phyloP scores from a whole-genome alignment of 768 basidiomycete genomes.

The Naganishia friedmannii region DNA sequence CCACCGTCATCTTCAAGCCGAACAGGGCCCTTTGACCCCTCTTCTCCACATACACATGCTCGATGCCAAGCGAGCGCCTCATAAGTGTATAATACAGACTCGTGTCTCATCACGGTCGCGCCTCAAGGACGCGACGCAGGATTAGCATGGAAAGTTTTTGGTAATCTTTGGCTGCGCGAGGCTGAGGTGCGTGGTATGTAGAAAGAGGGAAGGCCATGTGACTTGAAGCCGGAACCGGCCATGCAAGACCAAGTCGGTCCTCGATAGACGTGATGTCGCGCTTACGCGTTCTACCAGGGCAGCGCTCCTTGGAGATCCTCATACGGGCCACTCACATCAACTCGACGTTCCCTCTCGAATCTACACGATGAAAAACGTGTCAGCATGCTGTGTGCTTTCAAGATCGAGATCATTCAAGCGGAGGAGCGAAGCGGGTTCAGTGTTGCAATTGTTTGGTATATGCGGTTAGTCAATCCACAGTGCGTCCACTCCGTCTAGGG shows the following conservation, averaged over 20 bases:
- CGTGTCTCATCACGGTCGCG: slow-evolving; percentile 29
- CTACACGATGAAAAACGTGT: slow-evolving; percentile 3
- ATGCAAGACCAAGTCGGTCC: not conserved
- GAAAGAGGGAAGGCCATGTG: not conserved
- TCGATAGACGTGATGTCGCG: not conserved
- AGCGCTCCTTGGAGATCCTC: not conserved
- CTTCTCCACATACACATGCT: slow-evolving; percentile 4
- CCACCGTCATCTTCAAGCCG: not conserved
- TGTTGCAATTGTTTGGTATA: slow-evolving; percentile 28
- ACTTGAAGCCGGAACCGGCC: no score
- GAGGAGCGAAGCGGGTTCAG: slow-evolving; percentile 21
- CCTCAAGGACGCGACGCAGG: slow-evolving; percentile 28
- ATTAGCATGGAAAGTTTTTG: slow-evolving; percentile 34
- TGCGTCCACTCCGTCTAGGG: slow-evolving; percentile 28
- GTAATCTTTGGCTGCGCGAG: slow-evolving; percentile 24
- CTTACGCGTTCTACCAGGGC: not conserved
- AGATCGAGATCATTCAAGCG: not conserved
- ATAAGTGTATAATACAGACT: slow-evolving; percentile 23
- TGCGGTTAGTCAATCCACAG: slow-evolving; percentile 27
- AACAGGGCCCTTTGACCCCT: not conserved
- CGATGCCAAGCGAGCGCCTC: slow-evolving; percentile 26
- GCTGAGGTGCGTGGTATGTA: not conserved
- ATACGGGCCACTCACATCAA: not conserved
- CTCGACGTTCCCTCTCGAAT: not conserved
- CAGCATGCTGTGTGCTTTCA: not conserved